phyloP scores from a whole-genome alignment of 805 yeast genomes.

The Millerozyma miso region DNA sequence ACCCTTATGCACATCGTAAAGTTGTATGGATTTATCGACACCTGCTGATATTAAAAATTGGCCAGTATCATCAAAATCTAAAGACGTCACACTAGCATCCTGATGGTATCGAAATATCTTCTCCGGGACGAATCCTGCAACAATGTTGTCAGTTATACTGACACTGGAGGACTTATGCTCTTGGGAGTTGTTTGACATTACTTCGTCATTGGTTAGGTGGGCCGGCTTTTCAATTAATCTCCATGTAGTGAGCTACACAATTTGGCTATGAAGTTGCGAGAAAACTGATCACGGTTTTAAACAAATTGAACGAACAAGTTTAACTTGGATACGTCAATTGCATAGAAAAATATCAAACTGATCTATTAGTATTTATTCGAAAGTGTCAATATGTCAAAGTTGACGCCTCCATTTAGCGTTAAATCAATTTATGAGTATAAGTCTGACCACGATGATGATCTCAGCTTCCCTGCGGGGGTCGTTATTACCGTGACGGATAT shows the following conservation, averaged over 20 bases:
- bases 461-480: slow-evolving; percentile 65
- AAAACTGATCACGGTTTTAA: not conserved
- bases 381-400: slow-evolving; percentile 13
- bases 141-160: slow-evolving; percentile 20
- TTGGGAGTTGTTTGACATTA: slow-evolving; percentile 5
- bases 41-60: slow-evolving; percentile 72
- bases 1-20: slow-evolving; percentile 74
- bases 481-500: slow-evolving; percentile 67
- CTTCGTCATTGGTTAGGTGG: not conserved
- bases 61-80: slow-evolving; percentile 83
- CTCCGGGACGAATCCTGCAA: slow-evolving; percentile 29
- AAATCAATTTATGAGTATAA: slow-evolving; percentile 63
- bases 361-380: not conserved
- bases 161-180: slow-evolving; percentile 10
- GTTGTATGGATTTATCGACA: slow-evolving; percentile 75
- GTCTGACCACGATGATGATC: slow-evolving; percentile 72
- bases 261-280: not conserved
- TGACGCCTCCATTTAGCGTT: slow-evolving; percentile 57
- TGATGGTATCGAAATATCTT: slow-evolving; percentile 51
- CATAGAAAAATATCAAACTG: not conserved
- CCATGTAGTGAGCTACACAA: slow-evolving; percentile 1
- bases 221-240: not conserved
- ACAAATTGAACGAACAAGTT: not conserved
- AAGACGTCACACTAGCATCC: slow-evolving; percentile 57
- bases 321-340: not conserved